Evolutionary conservation across 495 filamentous ascomycete species (phyloP).

Genomic region (Achaetomiella virescens): DNA sequence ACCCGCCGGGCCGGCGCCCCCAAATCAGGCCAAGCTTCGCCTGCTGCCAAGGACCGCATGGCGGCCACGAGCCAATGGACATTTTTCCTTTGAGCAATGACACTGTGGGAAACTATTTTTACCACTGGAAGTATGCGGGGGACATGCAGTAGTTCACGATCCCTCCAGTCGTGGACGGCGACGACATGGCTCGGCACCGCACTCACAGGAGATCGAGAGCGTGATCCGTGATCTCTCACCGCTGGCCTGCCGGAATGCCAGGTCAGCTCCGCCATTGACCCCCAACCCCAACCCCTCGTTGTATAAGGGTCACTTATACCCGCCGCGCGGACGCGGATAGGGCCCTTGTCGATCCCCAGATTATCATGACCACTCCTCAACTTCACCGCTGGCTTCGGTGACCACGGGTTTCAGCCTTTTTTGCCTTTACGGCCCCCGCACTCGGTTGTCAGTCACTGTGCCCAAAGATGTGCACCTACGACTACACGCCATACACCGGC

Average conservation of each 20-base stretch:
- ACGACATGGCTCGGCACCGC: not conserved
- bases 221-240: not conserved
- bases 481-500: conserved; percentile 28
- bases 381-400: conserved; percentile 1
- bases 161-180: not conserved
- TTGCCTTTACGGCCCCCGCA: not conserved
- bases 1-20: not conserved
- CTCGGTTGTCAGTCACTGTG: not conserved
- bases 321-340: not conserved
- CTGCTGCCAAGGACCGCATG: conserved; percentile 1
- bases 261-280: not conserved
- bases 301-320: conserved; percentile 10
- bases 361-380: not conserved
- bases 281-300: not conserved
- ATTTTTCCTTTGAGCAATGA: not conserved
- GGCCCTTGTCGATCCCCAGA: conserved; percentile 1
- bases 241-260: not conserved
- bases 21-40: not conserved
- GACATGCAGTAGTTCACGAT: not conserved
- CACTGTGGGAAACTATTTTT: conserved; percentile 7
- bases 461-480: conserved; percentile 28
- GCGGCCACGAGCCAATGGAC: conserved; percentile 3
- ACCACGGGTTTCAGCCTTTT: not conserved
- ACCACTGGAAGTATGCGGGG: conserved; percentile 3
- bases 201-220: conserved; percentile 1